A percentile compares a stretch with the other conserved stretches of the same genome.
Evolutionary conservation across 2,329 filamentous ascomycete species (phyloP).

Genomic region (Graphium sp.): DNA sequence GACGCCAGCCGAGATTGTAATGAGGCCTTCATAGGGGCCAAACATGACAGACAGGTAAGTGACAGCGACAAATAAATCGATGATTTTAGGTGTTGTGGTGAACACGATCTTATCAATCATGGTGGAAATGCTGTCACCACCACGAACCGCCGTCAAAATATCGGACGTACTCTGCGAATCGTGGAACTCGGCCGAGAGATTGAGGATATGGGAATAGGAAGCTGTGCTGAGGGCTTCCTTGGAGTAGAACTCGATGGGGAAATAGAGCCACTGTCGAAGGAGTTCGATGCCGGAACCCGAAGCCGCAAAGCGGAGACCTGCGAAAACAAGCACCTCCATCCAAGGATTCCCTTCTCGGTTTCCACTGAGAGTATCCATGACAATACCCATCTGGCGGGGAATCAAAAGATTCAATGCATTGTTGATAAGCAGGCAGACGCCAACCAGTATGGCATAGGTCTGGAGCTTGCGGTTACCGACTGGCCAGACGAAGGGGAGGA

Average conservation of each 20-base stretch:
- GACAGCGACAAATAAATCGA: slow-evolving; percentile 42
- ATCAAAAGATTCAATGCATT: slow-evolving; percentile 63
- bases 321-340: slow-evolving; percentile 34
- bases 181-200: slow-evolving; percentile 43
- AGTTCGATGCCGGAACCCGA: slow-evolving; percentile 38
- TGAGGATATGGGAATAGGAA: slow-evolving; percentile 42
- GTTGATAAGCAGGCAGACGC: slow-evolving; percentile 48
- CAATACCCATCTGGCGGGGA: slow-evolving; percentile 65
- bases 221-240: slow-evolving; percentile 34
- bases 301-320: slow-evolving; percentile 29
- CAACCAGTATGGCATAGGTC: slow-evolving; percentile 48
- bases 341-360: slow-evolving; percentile 29
- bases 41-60: slow-evolving; percentile 41
- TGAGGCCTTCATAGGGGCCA: slow-evolving; percentile 44
- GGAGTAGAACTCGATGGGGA: slow-evolving; percentile 40
- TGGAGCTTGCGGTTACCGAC: slow-evolving; percentile 49
- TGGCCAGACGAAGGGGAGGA: slow-evolving; percentile 70
- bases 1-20: slow-evolving; percentile 39
- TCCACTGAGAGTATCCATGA: slow-evolving; percentile 51
- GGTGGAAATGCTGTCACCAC: slow-evolving; percentile 33
- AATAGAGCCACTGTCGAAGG: slow-evolving; percentile 36
- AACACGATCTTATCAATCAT: slow-evolving; percentile 42
- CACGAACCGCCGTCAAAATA: slow-evolving; percentile 37
- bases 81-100: slow-evolving; percentile 39
- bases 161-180: slow-evolving; percentile 43